Base-by-base conservation (phyloP, 2,329 filamentous ascomycete genomes). In the Botrytis medusae region DNA sequence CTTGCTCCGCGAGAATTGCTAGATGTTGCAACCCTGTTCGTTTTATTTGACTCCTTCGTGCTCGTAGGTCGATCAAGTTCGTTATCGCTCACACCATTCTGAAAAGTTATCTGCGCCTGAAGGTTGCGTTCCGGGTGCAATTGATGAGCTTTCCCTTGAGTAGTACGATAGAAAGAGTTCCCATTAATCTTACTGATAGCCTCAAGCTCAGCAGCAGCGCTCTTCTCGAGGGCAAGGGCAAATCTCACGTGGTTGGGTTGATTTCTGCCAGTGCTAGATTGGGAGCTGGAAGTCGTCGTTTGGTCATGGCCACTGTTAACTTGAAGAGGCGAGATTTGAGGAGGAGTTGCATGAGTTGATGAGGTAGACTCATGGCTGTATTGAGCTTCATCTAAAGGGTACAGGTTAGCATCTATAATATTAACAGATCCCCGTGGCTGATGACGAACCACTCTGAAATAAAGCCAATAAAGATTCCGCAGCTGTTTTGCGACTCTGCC, bases 331-430 rank as follows among this genome's bases (percentile, higher is more conserved):
- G 8, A 2, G 18, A 29, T 20, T 20, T 29, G 32, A 51, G 32
- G 3, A 37, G 46, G 25, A 2, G 8, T 10, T 42, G 7, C 1
- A 2, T 6, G 61, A n/a, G 2, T 29, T 2, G 40, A 20, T 32
- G n/a, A 20, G 18, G 6, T 46, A 22, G n/a, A 64, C 3, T 2
- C 16, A 32, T 6, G 14, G 14, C 0, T 5, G 10, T 12, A 0
- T 40, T 12, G 25, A 67, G 32, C 1, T 54, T 64, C 4, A 44
- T 32, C 61, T 64, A 64, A 32, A 64, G 9, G 8, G 29, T 8
- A n/a, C 12, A 22, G 10, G 40, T 64, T 42, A 64, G 61, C 42
- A 32, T 18, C 8, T 4, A 20, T n/a, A 4, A 12, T 12, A 32
- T 64, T 2, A 64, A 22, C 4, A 32, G 18, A 32, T 18, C 10